Evolutionary conservation across 179 eudicot genomes (phyloP), one percentile per base, ranked within the genome.

Genomic region (Kewa caespitosa): DNA sequence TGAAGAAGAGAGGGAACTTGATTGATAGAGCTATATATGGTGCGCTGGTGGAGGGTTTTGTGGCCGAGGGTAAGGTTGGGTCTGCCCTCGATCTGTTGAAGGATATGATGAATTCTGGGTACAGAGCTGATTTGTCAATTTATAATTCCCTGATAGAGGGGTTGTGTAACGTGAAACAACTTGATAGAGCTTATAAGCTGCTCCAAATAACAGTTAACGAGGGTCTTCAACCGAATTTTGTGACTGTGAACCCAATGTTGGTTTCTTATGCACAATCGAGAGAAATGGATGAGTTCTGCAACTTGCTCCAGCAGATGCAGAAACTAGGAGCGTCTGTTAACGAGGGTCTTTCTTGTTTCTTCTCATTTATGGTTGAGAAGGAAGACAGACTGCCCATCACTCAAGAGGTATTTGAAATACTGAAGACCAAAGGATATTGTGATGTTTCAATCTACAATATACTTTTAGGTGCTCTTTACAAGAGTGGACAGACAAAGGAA

Each of bases 91-190:
- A 87, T 74, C 79, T 95, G 82, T 82, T 87, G 70, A 88, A 91
- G 85, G 99, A 91, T 85, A 87, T 95, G 87, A 81, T 85, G 74
- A 87, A 93, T 48, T 87, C 92, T 7, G 99, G 98, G 31, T 95
- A 91, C 61, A 85, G 98, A 76, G 96, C 98, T 60, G 99, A 95
- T 86, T 86, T 95, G 89, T 76, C 84, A 9, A 89, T 95, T 62
- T 91, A 90, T 74, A 91, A 88, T 81, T 83, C 87, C 70, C 85
- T 95, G 82, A 89, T 95, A 27, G 57, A 78, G 63, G 99, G 99
- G 0, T 84, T 95, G 41, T 95, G 97, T 77, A 76, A 82, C 67
- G 73, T 77, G 65, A 84, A 87, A 34, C 87, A 69, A 62, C 86
- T 90, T 72, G 91, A 89, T 36, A 89, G 85, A 77, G 98, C 96